Evolutionary conservation across 1,284 basidiomycete species (phyloP), one percentile per base, ranked within the genome.

Genomic region (Malassezia vespertilionis): DNA sequence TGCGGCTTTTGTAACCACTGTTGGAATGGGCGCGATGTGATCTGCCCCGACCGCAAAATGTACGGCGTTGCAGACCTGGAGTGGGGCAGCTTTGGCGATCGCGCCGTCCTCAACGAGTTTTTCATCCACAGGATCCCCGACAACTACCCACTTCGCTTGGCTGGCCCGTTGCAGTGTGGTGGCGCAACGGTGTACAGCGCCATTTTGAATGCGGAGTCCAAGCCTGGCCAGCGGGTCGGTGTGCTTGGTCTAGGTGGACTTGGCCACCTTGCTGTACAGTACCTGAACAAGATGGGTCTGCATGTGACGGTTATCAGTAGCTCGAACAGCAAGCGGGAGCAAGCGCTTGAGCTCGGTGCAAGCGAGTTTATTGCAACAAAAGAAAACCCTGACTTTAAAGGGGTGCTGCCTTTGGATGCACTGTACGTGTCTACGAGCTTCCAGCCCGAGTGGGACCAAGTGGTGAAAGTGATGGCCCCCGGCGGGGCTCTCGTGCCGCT

Each of bases 151-250:
- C 54, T 69, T 22, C 54, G 52, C 42, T 14, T 43, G 58, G 65
- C 65, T 8, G 74, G 72, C 5, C 74, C 74, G 12, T 56, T 75
- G 3, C 58, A 74, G 45, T 76, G 72, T 47, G 72, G 73, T 8
- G 74, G 74, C 28, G 53, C 67, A 12, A 69, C 72, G 4, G 63
- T 65, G 21, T 69, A 58, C 59, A 73, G 72, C 53, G 68, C 69
- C 4, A 62, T 75, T 21, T 63, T 73, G 23, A 58, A 71, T 54
- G 69, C 72, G 57, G 49, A 54, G 23, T 40, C 61, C 31, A 51
- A 52, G 30, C 52, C 64, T 2, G 66, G 64, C 9, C 67, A 73
- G 41, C 54, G 72, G 11, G 73, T 74, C 4, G 71, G 64, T 5
- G 60, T 75, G 5, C 71, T 74, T 40, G 74, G 74, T 22, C 56